These are phyloP conservation scores for Tothia fuscella DNA, from an alignment of 2,329 filamentous ascomycete species.

Conservation along the genomic window DNA sequence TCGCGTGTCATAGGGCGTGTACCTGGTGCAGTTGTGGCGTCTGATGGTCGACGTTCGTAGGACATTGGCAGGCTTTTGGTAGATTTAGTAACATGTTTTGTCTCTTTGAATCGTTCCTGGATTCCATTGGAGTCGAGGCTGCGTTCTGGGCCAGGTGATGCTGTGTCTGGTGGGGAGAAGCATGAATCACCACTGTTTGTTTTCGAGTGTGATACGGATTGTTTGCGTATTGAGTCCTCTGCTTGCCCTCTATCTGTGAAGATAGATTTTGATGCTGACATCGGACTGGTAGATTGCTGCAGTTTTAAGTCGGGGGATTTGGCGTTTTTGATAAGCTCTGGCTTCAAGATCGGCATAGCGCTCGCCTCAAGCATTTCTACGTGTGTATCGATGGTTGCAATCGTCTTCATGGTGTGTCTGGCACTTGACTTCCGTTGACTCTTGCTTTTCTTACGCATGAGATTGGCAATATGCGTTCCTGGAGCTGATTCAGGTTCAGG, in stretches of 20 bases:
- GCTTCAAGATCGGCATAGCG: background rate
- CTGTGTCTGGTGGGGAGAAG: constrained; percentile 2
- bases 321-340: background rate
- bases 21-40: background rate
- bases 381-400: background rate
- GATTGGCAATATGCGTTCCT: constrained; percentile 3
- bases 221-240: background rate
- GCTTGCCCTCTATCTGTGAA: too few relatives aligned
- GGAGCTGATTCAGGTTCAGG: background rate
- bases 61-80: background rate
- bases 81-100: constrained; percentile 1
- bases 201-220: constrained; percentile 1
- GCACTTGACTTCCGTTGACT: background rate
- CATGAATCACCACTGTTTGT: constrained; percentile 8
- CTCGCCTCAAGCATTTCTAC: background rate
- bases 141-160: background rate
- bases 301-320: too few relatives aligned
- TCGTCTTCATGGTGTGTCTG: background rate
- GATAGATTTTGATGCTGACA: too few relatives aligned
- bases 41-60: background rate
- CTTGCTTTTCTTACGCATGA: constrained; percentile 6
- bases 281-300: too few relatives aligned
- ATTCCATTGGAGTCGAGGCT: background rate
- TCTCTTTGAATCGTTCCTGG: constrained; percentile 2
- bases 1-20: background rate